A percentile compares a stretch with the other conserved stretches of the same genome.
Evolutionary conservation across 371 early-diverging fungal species (phyloP).

Genomic region (Mortierella sp.): DNA sequence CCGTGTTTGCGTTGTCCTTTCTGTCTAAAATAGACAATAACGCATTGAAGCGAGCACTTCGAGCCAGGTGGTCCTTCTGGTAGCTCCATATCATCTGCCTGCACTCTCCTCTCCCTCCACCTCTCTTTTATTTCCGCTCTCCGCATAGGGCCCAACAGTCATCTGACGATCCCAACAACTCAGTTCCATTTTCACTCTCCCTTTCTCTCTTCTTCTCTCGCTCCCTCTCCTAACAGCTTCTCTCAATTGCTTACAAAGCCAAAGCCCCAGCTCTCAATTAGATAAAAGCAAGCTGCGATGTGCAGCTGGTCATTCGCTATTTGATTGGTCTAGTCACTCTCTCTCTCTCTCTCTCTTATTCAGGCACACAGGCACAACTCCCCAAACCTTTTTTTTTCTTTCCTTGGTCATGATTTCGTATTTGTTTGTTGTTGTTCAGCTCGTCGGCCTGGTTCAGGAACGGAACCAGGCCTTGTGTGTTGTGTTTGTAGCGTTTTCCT

Average conservation of each 20-base stretch:
- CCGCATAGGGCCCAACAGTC: not conserved
- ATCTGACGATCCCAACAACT: constrained; percentile 2
- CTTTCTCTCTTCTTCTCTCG: too few relatives aligned
- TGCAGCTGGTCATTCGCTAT: not conserved
- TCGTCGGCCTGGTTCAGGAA: not conserved
- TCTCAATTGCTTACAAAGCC: constrained; percentile 2
- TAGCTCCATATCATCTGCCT: not conserved
- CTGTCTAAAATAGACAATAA: not conserved
- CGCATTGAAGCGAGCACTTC: not conserved
- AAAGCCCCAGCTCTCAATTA: constrained; percentile 8
- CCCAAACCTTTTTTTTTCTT: not conserved
- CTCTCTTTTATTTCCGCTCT: not conserved
- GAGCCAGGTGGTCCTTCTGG: not conserved
- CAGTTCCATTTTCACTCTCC: not conserved
- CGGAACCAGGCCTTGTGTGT: not conserved
- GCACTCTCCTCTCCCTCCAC: not conserved
- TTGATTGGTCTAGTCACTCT: not conserved
- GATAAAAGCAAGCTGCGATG: not conserved
- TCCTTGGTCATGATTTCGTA: not conserved
- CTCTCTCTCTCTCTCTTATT: not conserved
- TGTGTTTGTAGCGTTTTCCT: not conserved
- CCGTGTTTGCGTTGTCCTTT: not conserved
- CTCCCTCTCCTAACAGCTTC: not conserved
- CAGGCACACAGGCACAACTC: not conserved
- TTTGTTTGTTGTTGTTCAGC: not conserved